A percentile compares a stretch with the other conserved stretches of the same genome.
Evolutionary conservation across 331 rosid genomes (phyloP).

Genomic region (Quercus phellos): DNA sequence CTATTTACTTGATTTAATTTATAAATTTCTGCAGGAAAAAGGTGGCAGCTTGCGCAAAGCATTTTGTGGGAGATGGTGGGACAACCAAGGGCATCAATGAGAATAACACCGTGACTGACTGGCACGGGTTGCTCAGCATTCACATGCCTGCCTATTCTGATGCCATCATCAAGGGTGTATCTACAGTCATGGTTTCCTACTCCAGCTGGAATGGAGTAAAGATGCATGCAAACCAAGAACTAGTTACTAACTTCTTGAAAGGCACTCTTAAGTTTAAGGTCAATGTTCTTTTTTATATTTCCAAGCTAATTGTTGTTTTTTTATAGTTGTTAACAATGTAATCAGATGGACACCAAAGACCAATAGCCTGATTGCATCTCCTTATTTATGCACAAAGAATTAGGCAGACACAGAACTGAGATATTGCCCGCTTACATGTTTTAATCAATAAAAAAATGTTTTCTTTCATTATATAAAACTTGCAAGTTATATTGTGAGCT

Average conservation of each 20-base stretch:
- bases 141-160: constrained; percentile 72
- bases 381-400: background rate
- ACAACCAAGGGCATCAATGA: constrained; percentile 56
- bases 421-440: background rate
- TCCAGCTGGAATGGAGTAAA: constrained; percentile 73
- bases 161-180: constrained; percentile 59
- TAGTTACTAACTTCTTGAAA: constrained; percentile 54
- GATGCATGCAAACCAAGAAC: constrained; percentile 64
- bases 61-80: constrained; percentile 79
- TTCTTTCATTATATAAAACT: background rate
- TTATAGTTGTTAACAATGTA: background rate
- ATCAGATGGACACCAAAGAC: background rate
- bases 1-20: constrained; percentile 8
- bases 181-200: constrained; percentile 64
- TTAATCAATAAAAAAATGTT: background rate
- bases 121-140: constrained; percentile 62
- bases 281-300: constrained; percentile 8
- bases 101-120: constrained; percentile 50
- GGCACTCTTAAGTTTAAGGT: constrained; percentile 69
- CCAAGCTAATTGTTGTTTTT: background rate
- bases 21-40: constrained; percentile 42
- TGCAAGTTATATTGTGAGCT: background rate
- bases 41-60: constrained; percentile 77
- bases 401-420: no score
- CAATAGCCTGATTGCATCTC: background rate